Evolutionary conservation across 768 basidiomycete species (phyloP).

Genomic region (Tylopilus cervinicoccineus): DNA sequence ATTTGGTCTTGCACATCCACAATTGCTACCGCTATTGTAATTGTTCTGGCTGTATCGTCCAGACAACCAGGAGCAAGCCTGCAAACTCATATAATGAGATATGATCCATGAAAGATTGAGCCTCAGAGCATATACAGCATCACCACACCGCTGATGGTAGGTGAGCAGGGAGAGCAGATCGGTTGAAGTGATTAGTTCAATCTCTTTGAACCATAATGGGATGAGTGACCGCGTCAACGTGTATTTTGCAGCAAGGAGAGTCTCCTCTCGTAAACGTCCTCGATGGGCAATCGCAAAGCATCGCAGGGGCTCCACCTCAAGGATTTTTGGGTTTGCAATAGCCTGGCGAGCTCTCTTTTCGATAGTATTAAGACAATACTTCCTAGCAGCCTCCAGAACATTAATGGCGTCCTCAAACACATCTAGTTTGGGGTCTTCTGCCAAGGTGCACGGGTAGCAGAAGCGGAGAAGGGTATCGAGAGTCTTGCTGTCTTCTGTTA

Average conservation of each 20-base stretch:
- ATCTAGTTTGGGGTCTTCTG: neutral
- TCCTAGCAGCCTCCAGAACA: neutral
- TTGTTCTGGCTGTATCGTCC: neutral
- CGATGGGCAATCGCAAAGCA: neutral
- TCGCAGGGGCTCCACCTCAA: neutral
- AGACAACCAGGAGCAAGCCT: slow-evolving; percentile 8
- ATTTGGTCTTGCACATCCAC: neutral
- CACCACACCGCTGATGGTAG: slow-evolving; percentile 17
- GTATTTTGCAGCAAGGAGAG: neutral
- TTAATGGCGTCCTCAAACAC: neutral
- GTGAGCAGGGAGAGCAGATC: slow-evolving; percentile 22
- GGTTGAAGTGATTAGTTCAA: slow-evolving; percentile 23
- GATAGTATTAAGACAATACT: neutral
- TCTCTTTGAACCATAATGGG: slow-evolving; percentile 22
- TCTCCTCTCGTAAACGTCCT: neutral
- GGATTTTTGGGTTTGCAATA: neutral
- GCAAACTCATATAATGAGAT: neutral
- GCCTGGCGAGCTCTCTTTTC: neutral
- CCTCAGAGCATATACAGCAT: slow-evolving; percentile 6
- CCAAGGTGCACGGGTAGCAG: slow-evolving; percentile 18
- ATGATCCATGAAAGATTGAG: slow-evolving; percentile 12
- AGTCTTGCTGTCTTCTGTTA: slow-evolving; percentile 19
- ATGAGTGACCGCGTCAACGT: slow-evolving; percentile 25
- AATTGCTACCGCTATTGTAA: neutral
- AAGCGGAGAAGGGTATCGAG: slow-evolving; percentile 24